Evolutionary conservation across 805 yeast species (phyloP).

Genomic region (Ogataea neopini): DNA sequence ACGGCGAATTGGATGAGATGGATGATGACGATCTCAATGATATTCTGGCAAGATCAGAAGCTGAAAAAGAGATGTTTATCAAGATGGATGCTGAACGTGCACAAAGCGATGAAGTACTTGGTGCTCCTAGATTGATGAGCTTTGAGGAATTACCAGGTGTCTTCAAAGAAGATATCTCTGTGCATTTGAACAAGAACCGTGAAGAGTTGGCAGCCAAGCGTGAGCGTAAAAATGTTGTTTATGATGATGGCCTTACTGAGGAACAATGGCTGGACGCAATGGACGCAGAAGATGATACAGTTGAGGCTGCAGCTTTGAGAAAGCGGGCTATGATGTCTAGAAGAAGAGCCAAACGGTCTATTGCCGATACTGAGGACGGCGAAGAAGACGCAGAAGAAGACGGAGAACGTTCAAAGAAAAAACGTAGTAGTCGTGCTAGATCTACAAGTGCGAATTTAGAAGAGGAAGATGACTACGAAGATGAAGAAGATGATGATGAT

Average conservation of each 20-base stretch:
- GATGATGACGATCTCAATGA: conserved; percentile 70
- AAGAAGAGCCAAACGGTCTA: conserved; percentile 37
- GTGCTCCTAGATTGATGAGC: conserved; percentile 54
- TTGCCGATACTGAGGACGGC: conserved; percentile 22
- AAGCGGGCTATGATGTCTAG: conserved; percentile 46
- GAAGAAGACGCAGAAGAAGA: conserved; percentile 15
- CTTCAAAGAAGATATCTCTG: conserved; percentile 62
- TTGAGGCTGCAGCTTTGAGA: conserved; percentile 58
- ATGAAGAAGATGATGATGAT: conserved; percentile 14
- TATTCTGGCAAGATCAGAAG: conserved; percentile 66
- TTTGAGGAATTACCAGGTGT: conserved; percentile 78
- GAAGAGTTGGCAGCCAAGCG: conserved; percentile 55
- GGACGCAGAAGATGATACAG: conserved; percentile 68
- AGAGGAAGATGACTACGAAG: conserved; percentile 12
- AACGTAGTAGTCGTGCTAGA: conserved; percentile 7
- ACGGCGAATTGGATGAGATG: conserved; percentile 52
- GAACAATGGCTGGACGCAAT: conserved; percentile 79
- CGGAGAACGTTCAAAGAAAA: conserved; percentile 1
- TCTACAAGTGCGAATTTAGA: not conserved
- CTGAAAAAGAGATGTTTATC: conserved; percentile 55
- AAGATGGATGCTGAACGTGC: conserved; percentile 61
- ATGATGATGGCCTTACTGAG: conserved; percentile 71
- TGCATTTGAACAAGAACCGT: conserved; percentile 43
- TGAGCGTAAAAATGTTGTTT: conserved; percentile 60
- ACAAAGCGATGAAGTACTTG: conserved; percentile 34